phyloP scores from a whole-genome alignment of 345 rosid species.

The Melaleuca alternifolia region DNA sequence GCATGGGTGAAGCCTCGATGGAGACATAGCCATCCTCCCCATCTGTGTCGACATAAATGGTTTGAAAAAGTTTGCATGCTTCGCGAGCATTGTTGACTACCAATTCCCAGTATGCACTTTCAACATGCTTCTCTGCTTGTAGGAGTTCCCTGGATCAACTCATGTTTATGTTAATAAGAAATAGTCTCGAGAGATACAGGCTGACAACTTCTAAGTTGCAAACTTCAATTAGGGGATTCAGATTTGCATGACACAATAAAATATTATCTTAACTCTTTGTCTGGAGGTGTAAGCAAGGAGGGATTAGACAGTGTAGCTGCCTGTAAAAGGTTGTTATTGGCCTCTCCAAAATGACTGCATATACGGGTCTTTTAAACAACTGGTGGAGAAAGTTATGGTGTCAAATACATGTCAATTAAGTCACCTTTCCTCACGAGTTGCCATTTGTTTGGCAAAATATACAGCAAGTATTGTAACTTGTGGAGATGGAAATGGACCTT shows the following conservation, averaged over 20 bases:
- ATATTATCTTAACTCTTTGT: not conserved
- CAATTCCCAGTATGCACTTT: not conserved
- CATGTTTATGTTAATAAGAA: not conserved
- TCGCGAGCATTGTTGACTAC: not conserved
- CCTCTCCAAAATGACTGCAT: not conserved
- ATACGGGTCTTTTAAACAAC: not conserved
- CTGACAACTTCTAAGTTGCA: not conserved
- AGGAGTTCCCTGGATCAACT: not conserved
- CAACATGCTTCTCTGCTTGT: not conserved
- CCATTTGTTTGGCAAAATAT: not conserved
- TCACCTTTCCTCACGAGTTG: not conserved
- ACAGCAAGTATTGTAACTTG: not conserved
- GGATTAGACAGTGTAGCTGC: not conserved
- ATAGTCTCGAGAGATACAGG: not conserved
- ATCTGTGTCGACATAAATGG: not conserved
- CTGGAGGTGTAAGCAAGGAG: not conserved
- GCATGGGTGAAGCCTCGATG: not conserved
- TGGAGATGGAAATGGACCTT: not conserved
- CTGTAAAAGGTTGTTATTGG: not conserved
- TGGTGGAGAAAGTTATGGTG: not conserved
- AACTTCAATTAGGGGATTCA: not conserved
- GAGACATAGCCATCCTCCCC: not conserved
- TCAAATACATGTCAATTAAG: not conserved
- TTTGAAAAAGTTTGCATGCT: not conserved
- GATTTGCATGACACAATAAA: not conserved